phyloP scores from a whole-genome alignment of 176 grass and related monocot genomes.

The Tillandsia fasciculata region DNA sequence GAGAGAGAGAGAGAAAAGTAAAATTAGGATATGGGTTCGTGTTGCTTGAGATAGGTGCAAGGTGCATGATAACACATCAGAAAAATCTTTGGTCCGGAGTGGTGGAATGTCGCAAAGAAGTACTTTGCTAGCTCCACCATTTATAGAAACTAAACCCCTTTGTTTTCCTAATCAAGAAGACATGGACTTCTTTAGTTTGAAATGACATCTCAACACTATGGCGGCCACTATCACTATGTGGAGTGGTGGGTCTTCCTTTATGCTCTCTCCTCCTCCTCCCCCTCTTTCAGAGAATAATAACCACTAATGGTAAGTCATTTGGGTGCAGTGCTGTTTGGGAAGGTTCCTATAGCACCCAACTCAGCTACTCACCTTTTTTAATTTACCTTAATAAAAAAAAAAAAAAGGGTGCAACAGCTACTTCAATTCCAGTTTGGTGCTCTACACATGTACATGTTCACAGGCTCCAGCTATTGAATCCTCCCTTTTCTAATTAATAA shows the following conservation, averaged over 20 bases:
- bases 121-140: conserved; percentile 36
- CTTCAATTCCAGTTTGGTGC: conserved; percentile 22
- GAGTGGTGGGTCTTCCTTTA: conserved; percentile 30
- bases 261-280: conserved; percentile 37
- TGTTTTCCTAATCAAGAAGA: conserved; percentile 27
- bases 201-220: conserved; percentile 33
- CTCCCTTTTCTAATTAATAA: background rate
- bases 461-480: conserved; percentile 16
- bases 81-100: background rate
- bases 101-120: conserved; percentile 5
- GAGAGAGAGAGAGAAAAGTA: no score
- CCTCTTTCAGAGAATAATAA: conserved; percentile 33
- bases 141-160: conserved; percentile 33
- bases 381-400: conserved; percentile 48
- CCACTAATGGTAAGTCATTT: conserved; percentile 27
- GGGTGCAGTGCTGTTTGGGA: conserved; percentile 24
- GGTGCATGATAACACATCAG: background rate
- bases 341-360: conserved; percentile 34
- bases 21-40: no score
- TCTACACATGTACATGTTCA: background rate
- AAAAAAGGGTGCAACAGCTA: conserved; percentile 11
- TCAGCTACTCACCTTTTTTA: conserved; percentile 14
- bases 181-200: conserved; percentile 20
- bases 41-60: no score
- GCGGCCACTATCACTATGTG: conserved; percentile 9